Base-by-base conservation (phyloP, 768 basidiomycete genomes). In the Mycena leptocephala region DNA sequence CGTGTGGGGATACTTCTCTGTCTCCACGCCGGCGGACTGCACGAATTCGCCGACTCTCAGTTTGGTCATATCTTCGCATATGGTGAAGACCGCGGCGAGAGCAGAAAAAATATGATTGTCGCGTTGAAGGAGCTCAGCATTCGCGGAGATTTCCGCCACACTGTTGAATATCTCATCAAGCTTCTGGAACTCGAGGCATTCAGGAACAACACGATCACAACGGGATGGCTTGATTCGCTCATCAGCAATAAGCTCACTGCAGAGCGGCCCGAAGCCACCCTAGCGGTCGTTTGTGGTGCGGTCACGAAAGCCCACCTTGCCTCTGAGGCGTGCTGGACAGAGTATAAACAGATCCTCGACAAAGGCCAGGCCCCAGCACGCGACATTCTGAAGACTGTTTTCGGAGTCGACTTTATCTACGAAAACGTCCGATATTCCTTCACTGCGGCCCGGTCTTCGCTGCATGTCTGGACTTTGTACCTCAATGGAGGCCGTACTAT, bases 1-100 rank as follows among this genome's bases (percentile, higher is more conserved):
- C 77, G 98, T 99, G 56, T 99, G 98, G 98, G 98, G 98, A 76
- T 99, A 99, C 88, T 99, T 99, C 90, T 99, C 98, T 20, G 98
- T 99, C 80, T 93, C 92, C 55, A 94, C 95, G 95, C 97, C 13
- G 98, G 98, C 83, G 98, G 98, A 84, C 92, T 99, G 68, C 98
- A 99, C 86, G 97, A 99, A 85, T 99, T 97, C 81, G 98, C 98
- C 51, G 98, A 99, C 85, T 99, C 98, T 11, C 98, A 99, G 81
- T 99, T 99, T 81, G 98, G 98, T 68, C 98, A 99, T 83, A 99
- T 99, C 83, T 99, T 99, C 79, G 98, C 98, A 22, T 99, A 99
- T 80, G 98, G 98, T 66, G 95, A 97, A 85, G 98, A 99, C 83
- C 96, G 98, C 78, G 88, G 92, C 75, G 97, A 99, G 85, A 95